These are phyloP conservation scores for Caulochytrium protostelioides DNA, from an alignment of 371 early-diverging fungal genomes.

Conservation along the genomic window DNA sequence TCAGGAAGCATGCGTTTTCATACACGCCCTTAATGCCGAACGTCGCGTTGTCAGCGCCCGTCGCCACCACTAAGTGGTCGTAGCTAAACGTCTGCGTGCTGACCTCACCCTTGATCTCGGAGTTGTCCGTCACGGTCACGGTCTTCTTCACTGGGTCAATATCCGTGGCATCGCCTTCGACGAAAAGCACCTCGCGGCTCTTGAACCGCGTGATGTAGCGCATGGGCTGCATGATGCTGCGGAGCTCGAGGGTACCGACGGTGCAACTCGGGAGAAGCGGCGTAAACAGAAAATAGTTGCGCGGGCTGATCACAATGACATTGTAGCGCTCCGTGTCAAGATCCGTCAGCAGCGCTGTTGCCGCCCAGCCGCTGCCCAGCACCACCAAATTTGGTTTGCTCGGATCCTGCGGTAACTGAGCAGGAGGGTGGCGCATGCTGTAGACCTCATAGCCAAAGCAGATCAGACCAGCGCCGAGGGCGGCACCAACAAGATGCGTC, in stretches of 20 bases:
- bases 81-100: constrained; percentile 41
- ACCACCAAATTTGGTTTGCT: constrained; percentile 55
- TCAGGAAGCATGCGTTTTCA: constrained; percentile 54
- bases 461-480: no score
- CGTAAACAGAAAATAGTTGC: constrained; percentile 85
- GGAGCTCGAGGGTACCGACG: constrained; percentile 62
- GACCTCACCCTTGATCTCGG: constrained; percentile 40
- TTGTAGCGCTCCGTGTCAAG: constrained; percentile 55
- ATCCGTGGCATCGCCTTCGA: constrained; percentile 65
- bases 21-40: constrained; percentile 45
- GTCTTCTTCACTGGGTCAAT: constrained; percentile 54
- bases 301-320: constrained; percentile 59
- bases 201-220: constrained; percentile 70
- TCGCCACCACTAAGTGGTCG: constrained; percentile 71
- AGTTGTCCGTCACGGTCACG: constrained; percentile 47
- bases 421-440: constrained; percentile 30
- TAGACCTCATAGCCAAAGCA: no score
- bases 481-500: no score
- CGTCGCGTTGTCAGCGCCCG: constrained; percentile 71
- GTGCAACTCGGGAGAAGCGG: constrained; percentile 69
- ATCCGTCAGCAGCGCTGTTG: constrained; percentile 52
- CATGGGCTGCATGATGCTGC: constrained; percentile 66
- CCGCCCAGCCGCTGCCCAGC: constrained; percentile 70
- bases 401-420: constrained; percentile 46
- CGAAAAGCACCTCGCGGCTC: constrained; percentile 51